Evolutionary conservation across 495 filamentous ascomycete species (phyloP), one percentile per base, ranked within the genome.

Genomic region (Tuber microsphaerosporum): DNA sequence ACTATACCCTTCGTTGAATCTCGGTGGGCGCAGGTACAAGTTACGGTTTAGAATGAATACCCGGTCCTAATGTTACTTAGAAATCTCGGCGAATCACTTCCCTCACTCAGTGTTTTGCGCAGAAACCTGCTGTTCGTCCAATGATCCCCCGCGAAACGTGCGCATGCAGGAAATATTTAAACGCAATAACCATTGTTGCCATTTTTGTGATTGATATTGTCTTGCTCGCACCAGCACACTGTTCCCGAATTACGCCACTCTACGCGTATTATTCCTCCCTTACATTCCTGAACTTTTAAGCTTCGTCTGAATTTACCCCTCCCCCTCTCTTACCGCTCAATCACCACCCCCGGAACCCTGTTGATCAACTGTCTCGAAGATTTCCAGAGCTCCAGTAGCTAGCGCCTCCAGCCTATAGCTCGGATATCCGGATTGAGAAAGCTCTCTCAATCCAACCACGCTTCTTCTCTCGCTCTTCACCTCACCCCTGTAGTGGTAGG

Each of bases 401-500:
- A 70, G 72, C 26, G 26, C 56, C 56, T 34, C n/a, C 26, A 65
- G 26, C 56, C 56, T 65, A 3, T 14, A 65, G n/a, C 26, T 65
- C 56, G 56, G 56, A 65, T 34, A 65, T 65, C 26, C 22, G 77
- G 77, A 75, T 79, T 79, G 77, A 71, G 76, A 79, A 70, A 45
- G 44, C 42, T 44, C 74, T 79, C 77, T 79, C 77, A 71, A 75
- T 79, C 77, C 77, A 34, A 65, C 56, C 70, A 72, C 61, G 14
- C n/a, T n/a, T n/a, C 37, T 56, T 74, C 75, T 79, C 76, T 79
- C 39, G 72, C 77, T 70, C 73, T 75, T 71, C 34, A 73, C 73
- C 70, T 73, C 77, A 73, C 74, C 61, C 77, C 70, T 75, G 31
- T 3, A 73, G 77, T 79, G 76, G 77, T 48, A 79, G 77, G 77